Evolutionary conservation across 257 asterid genomes (phyloP), one percentile per base, ranked within the genome.

Genomic region (Solanum lignicaule): DNA sequence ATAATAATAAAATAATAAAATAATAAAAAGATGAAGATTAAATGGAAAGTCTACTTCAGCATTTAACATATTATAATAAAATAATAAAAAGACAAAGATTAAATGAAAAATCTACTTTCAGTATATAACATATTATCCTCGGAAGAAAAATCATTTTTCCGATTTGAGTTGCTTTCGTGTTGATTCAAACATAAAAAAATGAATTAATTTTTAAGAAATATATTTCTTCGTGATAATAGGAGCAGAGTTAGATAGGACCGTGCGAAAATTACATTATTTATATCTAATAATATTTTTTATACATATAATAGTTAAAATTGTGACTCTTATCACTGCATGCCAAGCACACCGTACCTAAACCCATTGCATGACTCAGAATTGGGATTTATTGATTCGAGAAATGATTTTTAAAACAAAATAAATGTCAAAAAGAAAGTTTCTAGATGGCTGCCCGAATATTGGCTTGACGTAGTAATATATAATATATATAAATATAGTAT

Each of bases 221-320:
- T 58, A 58, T 58, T 58, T 55, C 1, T 55, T 6, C 0, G 11
- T 55, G 0, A 55, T 55, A 55, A 18, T 0, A 55, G 4, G 5
- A 0, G 3, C 9, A 7, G 0, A 20, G 25, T 55, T 7, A 55
- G 10, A 55, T 55, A 55, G 1, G 1, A 32, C 2, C 33, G 4
- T 52, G 1, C 3, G 10, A 52, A 1, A 58, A 20, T 58, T 58
- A 7, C 5, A 7, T 58, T 58, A 18, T 58, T 18, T 58, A 58
- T 58, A 21, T 21, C 1, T 7, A 58, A 20, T 58, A 21, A 52
- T 20, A 7, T 20, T 58, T 20, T 20, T 2, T 7, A 7, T 20
- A 2, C 1, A 3, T 18, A 55, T 18, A 55, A 52, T 52, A 52
- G 4, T 52, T 55, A 55, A 18, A 55, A 55, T 55, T 55, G 21